A percentile compares a stretch with the other conserved stretches of the same genome.
phyloP scores from a whole-genome alignment of 2,329 filamentous ascomycete genomes.

The Aspergillus arachidicola region DNA sequence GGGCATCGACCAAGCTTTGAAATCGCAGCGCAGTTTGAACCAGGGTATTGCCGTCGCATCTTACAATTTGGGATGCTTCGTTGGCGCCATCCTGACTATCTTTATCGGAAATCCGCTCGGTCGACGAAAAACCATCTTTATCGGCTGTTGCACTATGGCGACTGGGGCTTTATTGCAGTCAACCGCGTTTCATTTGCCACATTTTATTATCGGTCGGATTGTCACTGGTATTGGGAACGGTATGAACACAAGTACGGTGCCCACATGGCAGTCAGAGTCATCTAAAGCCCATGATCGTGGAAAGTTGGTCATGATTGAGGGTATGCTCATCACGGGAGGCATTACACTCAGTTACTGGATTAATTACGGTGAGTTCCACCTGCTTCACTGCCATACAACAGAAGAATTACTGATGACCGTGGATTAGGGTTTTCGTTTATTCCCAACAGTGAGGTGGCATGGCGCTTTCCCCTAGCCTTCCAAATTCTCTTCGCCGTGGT shows the following conservation, averaged over 20 bases:
- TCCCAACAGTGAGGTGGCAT: constrained; percentile 49
- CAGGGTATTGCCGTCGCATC: constrained; percentile 43
- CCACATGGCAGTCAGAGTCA: constrained; percentile 56
- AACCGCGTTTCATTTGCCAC: constrained; percentile 49
- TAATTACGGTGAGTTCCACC: constrained; percentile 53
- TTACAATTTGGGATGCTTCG: constrained; percentile 53
- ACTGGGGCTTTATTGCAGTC: constrained; percentile 54
- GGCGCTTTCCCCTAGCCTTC: constrained; percentile 61
- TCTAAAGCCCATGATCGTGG: constrained; percentile 54
- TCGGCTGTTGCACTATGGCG: constrained; percentile 52
- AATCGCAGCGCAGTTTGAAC: constrained; percentile 24
- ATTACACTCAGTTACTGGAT: constrained; percentile 56
- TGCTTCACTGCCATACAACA: constrained; percentile 33
- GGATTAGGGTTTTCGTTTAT: constrained; percentile 49
- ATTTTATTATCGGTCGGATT: constrained; percentile 57
- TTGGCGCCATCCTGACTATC: constrained; percentile 51
- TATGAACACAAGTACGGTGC: constrained; percentile 56
- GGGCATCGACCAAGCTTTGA: neutral
- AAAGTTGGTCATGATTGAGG: constrained; percentile 57
- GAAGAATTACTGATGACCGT: neutral
- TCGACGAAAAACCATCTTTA: constrained; percentile 53
- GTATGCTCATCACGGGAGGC: constrained; percentile 54
- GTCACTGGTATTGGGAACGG: constrained; percentile 56
- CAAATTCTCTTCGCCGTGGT: constrained; percentile 60
- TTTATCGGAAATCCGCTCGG: constrained; percentile 56